Percentiles rank a stretch among this genome's conserved stretches.
Evolutionary conservation across 208 protist species (phyloP).

Genomic region (Leishmania guyanensis): DNA sequence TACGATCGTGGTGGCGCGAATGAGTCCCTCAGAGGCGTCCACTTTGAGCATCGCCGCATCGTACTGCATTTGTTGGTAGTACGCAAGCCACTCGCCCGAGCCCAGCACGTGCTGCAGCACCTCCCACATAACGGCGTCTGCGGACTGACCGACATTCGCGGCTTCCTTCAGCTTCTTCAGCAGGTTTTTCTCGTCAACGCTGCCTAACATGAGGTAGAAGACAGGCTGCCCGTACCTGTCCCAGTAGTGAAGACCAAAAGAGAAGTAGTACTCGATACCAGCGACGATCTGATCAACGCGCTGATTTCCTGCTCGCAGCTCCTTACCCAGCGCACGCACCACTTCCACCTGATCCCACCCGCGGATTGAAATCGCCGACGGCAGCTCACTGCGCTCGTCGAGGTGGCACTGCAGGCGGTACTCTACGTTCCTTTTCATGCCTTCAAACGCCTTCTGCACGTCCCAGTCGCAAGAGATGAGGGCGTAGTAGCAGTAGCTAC

Average conservation of each 20-base stretch:
- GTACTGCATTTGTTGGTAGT: conserved; percentile 29
- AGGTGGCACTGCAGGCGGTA: conserved; percentile 38
- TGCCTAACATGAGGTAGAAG: conserved; percentile 41
- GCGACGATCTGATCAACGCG: conserved; percentile 35
- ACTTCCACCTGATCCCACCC: conserved; percentile 45
- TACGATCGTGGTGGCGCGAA: conserved; percentile 45
- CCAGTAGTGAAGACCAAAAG: conserved; percentile 46
- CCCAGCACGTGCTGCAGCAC: conserved; percentile 13
- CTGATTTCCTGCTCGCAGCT: background rate
- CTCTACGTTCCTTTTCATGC: conserved; percentile 31
- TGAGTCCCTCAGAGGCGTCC: conserved; percentile 32
- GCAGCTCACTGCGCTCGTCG: conserved; percentile 49
- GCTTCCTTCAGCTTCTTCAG: conserved; percentile 32
- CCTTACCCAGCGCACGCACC: conserved; percentile 16
- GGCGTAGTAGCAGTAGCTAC: conserved; percentile 51
- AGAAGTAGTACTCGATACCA: conserved; percentile 26
- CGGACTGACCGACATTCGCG: conserved; percentile 13
- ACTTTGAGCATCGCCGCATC: background rate
- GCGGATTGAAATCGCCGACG: conserved; percentile 48
- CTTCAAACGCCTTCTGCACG: conserved; percentile 52
- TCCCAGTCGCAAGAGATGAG: conserved; percentile 53
- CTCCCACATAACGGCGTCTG: conserved; percentile 24
- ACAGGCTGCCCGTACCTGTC: conserved; percentile 49
- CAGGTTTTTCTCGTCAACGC: conserved; percentile 28
- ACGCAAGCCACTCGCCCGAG: conserved; percentile 25